Evolutionary conservation across 179 eudicot species (phyloP), one percentile per base, ranked within the genome.

Genomic region (Beta macrorhiza): DNA sequence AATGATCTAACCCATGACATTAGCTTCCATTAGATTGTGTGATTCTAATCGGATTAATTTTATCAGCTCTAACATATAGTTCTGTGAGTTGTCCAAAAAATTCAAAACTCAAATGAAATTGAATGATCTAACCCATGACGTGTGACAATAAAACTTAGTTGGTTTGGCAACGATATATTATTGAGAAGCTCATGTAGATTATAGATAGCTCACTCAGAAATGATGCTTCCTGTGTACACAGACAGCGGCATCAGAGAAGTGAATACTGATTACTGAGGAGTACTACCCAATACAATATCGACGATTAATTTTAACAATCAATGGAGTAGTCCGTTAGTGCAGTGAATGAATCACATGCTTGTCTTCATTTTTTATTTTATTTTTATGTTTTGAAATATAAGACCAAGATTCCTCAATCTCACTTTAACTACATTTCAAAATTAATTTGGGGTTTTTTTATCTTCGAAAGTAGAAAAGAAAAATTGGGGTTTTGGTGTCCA

Each of bases 341-440:
- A 74, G 45, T 80, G 72, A 80, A 64, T 73, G 72, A 62, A 51
- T 52, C 83, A 80, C 78, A 80, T 80, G 83, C 78, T 63, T 62
- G 67, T 80, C 82, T 63, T 19, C 44, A 73, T 73, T 32, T 80
- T 17, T 32, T 44, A 32, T 32, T 32, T 32, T 32, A 32, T 44
- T 19, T 69, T 44, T 29, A 17, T 57, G 10, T 0, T 37, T 37
- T 37, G 53, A 32, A 32, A 19, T 49, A 22, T 0, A 53, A 65
- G 72, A 72, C 63, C 78, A 72, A 80, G 77, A 72, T 72, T 72
- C 78, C 29, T 69, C 42, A 22, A 67, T 55, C 29, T n/a, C 65
- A 20, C 22, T 22, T 13, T 63, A 63, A 63, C 10, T 63, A 63
- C 32, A 63, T 22, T 63, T 63, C 32, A 22, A 22, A 63, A 22